Evolutionary conservation across 2,329 filamentous ascomycete genomes (phyloP), one percentile per base, ranked within the genome.

Genomic region (Aspergillus ibericus): DNA sequence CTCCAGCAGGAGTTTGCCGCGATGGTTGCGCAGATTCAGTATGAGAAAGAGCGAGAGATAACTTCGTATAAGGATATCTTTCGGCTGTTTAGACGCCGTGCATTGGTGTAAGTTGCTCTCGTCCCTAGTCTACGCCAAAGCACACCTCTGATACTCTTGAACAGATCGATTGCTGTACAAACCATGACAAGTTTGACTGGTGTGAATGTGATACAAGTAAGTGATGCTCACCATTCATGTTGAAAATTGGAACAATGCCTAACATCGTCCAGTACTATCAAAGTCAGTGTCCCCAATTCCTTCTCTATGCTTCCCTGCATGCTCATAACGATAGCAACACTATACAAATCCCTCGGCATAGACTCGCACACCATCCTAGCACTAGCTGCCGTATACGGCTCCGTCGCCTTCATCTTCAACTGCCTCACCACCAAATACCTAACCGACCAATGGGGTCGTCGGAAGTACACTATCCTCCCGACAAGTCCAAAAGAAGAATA

Each of bases 121-220:
- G 5, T 35, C 16, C 13, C n/a, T 2, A 8, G 18, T n/a, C n/a
- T 18, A 8, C 2, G 8, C 42, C 27, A 36, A 34, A 52, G 27
- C 34, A 16, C 7, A 20, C 8, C 15, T 32, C 64, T 69, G n/a
- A 68, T 50, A 8, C 15, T 2, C 10, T 40, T 27, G n/a, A 55
- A 22, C 55, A 74, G 72, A 18, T 81, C 80, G 1, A 81, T 85
- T 64, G 79, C 80, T 2, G 83, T 84, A 2, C 83, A 85, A 69
- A 84, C 82, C 2, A 83, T 85, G 80, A 85, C 83, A 0, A 80
- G 77, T 62, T 65, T 85, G 38, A 85, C 83, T 0, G 83, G 83
- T 10, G 81, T 85, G 36, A 85, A 85, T 64, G 83, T 85, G 1
- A 84, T 85, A 36, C 82, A 80, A 67, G 72, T 76, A 68, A 40